Base-by-base conservation (phyloP, 768 basidiomycete species). In the Serpula lacrymans region DNA sequence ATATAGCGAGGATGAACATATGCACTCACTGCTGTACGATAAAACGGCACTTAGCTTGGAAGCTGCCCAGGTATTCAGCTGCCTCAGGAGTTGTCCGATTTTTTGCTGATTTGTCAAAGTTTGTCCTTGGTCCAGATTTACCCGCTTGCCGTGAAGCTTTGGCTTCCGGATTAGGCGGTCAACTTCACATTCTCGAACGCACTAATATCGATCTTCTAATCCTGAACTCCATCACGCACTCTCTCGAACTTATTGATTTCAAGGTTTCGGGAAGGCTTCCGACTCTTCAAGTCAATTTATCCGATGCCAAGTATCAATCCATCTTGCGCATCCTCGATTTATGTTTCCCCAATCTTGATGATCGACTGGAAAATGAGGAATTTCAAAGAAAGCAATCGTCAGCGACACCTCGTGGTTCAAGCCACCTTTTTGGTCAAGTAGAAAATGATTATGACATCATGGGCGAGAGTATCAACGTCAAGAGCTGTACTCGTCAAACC, bases 11-110 rank as follows among this genome's bases (percentile, higher is more conserved):
- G 86, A 86, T 37, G 96, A 99, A 52, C 93, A 86, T 62, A 71
- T 99, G 18, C 92, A 97, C 62, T 84, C 84, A 2, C 67, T 97
- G 25, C 95, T 98, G 91, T 99, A 98, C 54, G 96, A 99, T 63
- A 88, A 84, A 49, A 70, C 96, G 50, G 77, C 75, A 9, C 71
- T 99, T 26, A 81, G 78, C 41, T 74, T 99, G 13, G 74, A 92
- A 50, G 83, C 87, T 31, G 92, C 96, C 10, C 95, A 98, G 80
- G 93, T 94, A 46, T 41, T 66, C 35, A 17, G n/a, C 18, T 23
- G 32, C 25, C 22, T 9, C 26, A 35, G 26, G 17, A 43, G 31
- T 32, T 2, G 6, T 27, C n/a, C 23, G 38, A n/a, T 38, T 21
- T n/a, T 33, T 26, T 29, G 11, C 31, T 18, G 6, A 16, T 37